Evolutionary conservation across 768 basidiomycete genomes (phyloP), one percentile per base, ranked within the genome.

Genomic region (Ephemerocybe angulata): DNA sequence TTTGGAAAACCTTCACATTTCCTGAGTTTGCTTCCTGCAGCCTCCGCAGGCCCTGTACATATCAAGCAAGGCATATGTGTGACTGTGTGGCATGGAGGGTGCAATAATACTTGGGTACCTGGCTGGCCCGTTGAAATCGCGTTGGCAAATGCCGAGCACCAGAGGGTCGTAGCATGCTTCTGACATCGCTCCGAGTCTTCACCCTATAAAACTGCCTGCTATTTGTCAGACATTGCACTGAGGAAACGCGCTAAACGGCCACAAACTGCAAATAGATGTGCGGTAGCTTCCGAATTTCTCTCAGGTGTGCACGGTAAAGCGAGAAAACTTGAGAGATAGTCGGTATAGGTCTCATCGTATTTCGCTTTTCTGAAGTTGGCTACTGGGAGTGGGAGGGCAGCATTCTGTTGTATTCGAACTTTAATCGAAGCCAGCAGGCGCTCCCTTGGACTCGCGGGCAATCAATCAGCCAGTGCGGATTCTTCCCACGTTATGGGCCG

Each of bases 161-260:
- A 64, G 60, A 15, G 77, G 71, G 21, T 64, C 55, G 31, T 19
- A 79, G 49, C n/a, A 82, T 64, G 13, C 74, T 71, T n/a, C 76
- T 76, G 40, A 85, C 70, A 65, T 84, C 86, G 63, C 87, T 81
- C 28, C 71, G 72, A 24, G 75, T 76, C 60, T 83, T 84, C 50
- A 87, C 63, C 56, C 74, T 77, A 68, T 82, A 90, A 66, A 89
- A 88, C 48, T 78, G 78, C 27, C 88, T 89, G 19, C 27, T n/a
- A 47, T 47, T 7, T 49, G 51, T 48, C 53, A 53, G 50, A 17
- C 35, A 52, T 54, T 48, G 50, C 25, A 51, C 22, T 47, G 38
- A 33, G 2, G 41, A 24, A 21, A 28, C 41, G 49, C 37, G 8
- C 35, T 10, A 42, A 2, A 19, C 44, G 47, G 29, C 10, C 50